A percentile compares a stretch with the other conserved stretches of the same genome.
phyloP scores from a whole-genome alignment of 2,329 filamentous ascomycete species.

The Alternaria rosae region DNA sequence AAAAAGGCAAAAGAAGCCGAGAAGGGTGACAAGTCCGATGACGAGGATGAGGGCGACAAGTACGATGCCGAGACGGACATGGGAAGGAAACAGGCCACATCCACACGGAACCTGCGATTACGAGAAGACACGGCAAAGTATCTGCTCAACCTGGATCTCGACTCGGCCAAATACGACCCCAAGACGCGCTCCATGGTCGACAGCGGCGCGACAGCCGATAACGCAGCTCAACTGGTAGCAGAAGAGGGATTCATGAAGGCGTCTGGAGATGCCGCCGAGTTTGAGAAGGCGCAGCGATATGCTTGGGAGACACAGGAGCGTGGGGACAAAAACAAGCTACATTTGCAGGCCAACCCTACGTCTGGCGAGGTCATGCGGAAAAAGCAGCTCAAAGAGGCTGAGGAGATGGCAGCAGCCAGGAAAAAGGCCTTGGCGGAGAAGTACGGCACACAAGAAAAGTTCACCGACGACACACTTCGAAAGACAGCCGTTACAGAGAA shows the following conservation, averaged over 20 bases:
- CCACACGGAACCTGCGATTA: constrained; percentile 87
- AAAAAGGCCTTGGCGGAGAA: constrained; percentile 78
- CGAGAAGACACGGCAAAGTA: constrained; percentile 98
- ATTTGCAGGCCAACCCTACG: constrained; percentile 95
- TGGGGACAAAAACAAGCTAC: constrained; percentile 77
- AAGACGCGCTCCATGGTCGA: constrained; percentile 94
- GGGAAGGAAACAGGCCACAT: constrained; percentile 90
- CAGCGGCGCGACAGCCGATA: constrained; percentile 79
- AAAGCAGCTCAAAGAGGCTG: constrained; percentile 77
- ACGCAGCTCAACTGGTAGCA: constrained; percentile 81
- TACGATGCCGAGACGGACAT: constrained; percentile 98
- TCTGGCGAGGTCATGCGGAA: constrained; percentile 85
- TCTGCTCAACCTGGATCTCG: constrained; percentile 89
- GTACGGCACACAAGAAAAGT: constrained; percentile 75
- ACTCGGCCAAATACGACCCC: constrained; percentile 97
- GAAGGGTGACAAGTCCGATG: constrained; percentile 54
- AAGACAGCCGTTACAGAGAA: constrained; percentile 77
- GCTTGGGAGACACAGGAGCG: constrained; percentile 96
- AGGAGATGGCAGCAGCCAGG: constrained; percentile 71
- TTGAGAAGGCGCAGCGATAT: constrained; percentile 86
- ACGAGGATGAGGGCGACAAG: constrained; percentile 63
- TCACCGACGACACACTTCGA: constrained; percentile 68
- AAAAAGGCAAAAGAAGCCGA: constrained; percentile 52
- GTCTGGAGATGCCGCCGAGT: constrained; percentile 90
- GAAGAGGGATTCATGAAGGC: constrained; percentile 91